Percentiles rank a stretch among this genome's conserved stretches.
Evolutionary conservation across 495 filamentous ascomycete species (phyloP).

Genomic region (Chaetomium cochliodes): DNA sequence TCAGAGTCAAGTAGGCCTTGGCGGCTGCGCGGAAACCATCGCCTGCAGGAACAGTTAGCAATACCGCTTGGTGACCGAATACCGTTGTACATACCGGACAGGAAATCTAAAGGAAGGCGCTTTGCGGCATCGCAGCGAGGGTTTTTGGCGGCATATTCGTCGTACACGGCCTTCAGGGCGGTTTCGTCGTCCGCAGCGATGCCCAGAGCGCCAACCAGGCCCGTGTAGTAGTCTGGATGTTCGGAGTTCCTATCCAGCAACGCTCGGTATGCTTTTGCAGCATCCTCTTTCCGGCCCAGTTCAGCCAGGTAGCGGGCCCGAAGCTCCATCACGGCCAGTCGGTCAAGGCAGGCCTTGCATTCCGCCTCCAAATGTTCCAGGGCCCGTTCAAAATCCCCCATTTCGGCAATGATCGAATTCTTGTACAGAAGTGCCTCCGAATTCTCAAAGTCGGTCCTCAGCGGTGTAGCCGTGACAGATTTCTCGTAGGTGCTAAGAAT

Average conservation of each 20-base stretch:
- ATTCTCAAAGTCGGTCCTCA: constrained; percentile 79
- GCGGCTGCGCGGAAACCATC: constrained; percentile 78
- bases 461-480: constrained; percentile 73
- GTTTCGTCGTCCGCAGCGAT: constrained; percentile 61
- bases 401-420: constrained; percentile 89
- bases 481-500: constrained; percentile 90
- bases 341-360: constrained; percentile 75
- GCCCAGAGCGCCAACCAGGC: constrained; percentile 65
- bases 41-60: constrained; percentile 45
- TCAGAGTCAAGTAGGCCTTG: constrained; percentile 75
- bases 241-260: constrained; percentile 86
- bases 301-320: constrained; percentile 80
- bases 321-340: constrained; percentile 84
- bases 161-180: constrained; percentile 67
- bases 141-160: constrained; percentile 74
- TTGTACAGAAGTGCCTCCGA: constrained; percentile 96
- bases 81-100: constrained; percentile 57
- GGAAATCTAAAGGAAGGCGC: constrained; percentile 84
- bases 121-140: constrained; percentile 81
- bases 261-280: constrained; percentile 72
- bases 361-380: constrained; percentile 81
- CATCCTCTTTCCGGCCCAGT: constrained; percentile 76
- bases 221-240: constrained; percentile 80
- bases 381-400: constrained; percentile 72
- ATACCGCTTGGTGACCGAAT: background rate